These are phyloP conservation scores for Usnea hakonensis DNA, from an alignment of 495 filamentous ascomycete genomes.

Conservation along the genomic window DNA sequence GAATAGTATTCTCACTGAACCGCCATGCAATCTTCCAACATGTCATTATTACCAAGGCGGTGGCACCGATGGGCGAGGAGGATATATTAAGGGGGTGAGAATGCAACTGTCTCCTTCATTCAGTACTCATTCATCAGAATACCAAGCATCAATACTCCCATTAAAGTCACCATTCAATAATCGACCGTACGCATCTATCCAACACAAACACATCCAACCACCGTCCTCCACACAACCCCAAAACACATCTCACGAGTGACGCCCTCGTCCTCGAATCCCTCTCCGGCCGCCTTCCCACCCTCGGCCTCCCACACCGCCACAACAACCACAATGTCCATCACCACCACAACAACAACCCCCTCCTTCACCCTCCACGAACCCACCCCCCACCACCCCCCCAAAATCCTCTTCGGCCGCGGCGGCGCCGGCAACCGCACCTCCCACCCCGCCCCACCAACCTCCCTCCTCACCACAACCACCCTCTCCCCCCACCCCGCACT, in stretches of 20 bases:
- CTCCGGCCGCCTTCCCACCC: conserved; percentile 28
- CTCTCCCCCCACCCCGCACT: conserved; percentile 41
- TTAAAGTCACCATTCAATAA: no score
- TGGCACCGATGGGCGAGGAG: not conserved
- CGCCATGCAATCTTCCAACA: not conserved
- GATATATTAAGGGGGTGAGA: conserved; percentile 15
- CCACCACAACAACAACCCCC: not conserved
- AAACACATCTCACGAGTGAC: conserved; percentile 12
- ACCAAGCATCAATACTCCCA: no score
- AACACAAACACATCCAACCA: conserved; percentile 4
- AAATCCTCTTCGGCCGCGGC: conserved; percentile 71
- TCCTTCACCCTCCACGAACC: conserved; percentile 63
- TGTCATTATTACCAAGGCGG: conserved; percentile 1
- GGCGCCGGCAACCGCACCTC: conserved; percentile 72
- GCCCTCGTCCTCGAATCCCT: conserved; percentile 2
- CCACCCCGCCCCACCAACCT: conserved; percentile 56
- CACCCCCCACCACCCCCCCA: conserved; percentile 59
- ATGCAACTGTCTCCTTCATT: not conserved
- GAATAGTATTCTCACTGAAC: conserved; percentile 11
- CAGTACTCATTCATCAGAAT: no score
- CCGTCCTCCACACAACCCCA: not conserved
- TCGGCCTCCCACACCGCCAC: conserved; percentile 27
- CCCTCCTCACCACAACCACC: conserved; percentile 50
- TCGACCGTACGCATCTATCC: not conserved
- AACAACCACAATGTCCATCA: conserved; percentile 14